Conservation (phyloP, 2,329 filamentous ascomycete genomes). For the Xylaria sp. region DNA sequence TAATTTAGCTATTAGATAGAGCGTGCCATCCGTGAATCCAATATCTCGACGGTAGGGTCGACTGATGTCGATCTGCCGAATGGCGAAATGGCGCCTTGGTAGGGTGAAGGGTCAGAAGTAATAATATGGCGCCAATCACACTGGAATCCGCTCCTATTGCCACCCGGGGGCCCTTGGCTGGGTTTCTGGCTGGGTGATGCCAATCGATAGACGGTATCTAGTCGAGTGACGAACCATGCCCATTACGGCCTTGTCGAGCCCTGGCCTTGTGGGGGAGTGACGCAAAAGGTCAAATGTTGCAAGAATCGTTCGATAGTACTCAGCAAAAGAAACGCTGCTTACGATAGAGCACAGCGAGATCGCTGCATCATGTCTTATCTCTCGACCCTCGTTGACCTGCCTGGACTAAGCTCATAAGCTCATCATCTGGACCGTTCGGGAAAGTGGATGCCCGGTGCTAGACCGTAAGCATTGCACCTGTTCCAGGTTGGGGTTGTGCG, state of each 20-base stretch:
- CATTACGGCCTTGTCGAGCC: slow-evolving; percentile 22
- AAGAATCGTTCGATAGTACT: slow-evolving; percentile 38
- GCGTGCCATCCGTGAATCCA: slow-evolving; percentile 21
- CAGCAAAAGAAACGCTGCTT: slow-evolving; percentile 32
- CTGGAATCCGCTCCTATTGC: slow-evolving; percentile 20
- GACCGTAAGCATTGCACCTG: slow-evolving; percentile 32
- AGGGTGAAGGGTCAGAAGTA: slow-evolving; percentile 15
- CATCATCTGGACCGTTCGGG: slow-evolving; percentile 30
- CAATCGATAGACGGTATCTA: slow-evolving; percentile 31
- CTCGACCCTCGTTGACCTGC: slow-evolving; percentile 22
- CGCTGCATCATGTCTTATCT: slow-evolving; percentile 29
- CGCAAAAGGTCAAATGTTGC: slow-evolving; percentile 29
- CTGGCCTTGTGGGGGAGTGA: slow-evolving; percentile 28
- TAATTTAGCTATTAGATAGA: slow-evolving; percentile 13
- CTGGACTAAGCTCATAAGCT: slow-evolving; percentile 14
- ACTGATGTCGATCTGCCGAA: slow-evolving; percentile 36
- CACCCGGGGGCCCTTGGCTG: slow-evolving; percentile 22
- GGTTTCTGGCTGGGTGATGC: slow-evolving; percentile 20
- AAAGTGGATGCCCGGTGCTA: slow-evolving; percentile 31
- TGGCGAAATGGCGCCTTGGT: slow-evolving; percentile 24
- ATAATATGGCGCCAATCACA: slow-evolving; percentile 31
- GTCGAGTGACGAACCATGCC: slow-evolving; percentile 30
- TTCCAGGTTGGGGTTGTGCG: slow-evolving; percentile 36
- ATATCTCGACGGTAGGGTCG: slow-evolving; percentile 31
- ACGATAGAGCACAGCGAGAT: slow-evolving; percentile 25